Base-by-base conservation (phyloP, 2,329 filamentous ascomycete genomes). In the Aspergillus quadricinctus region DNA sequence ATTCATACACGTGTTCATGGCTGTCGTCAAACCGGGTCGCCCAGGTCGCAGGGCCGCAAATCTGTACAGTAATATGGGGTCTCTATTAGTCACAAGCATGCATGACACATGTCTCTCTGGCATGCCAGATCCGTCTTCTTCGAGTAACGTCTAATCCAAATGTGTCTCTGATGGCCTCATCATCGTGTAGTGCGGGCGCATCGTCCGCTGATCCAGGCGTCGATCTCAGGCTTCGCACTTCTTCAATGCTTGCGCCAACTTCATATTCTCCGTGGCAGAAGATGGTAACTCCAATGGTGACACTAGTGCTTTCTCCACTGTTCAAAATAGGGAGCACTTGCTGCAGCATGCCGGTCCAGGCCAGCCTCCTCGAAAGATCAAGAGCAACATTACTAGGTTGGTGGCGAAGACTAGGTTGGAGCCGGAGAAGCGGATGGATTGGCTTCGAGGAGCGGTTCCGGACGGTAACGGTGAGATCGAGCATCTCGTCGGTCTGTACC, bases 331-430 rank as follows among this genome's bases (percentile, higher is more conserved):
- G 85, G 0, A 96, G 76, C 1, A 83, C 80, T 66, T 87, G 87
- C 74, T 97, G 92, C 56, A 96, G 74, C 29, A 89, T 86, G 1
- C 92, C 92, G 61, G 91, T 93, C 87, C 90, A 94, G 1, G 87
- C 87, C 53, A 96, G 82, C 61, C 91, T 90, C 67, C 90, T 87
- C 45, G 88, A 88, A 55, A 93, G 84, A 69, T 96, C 92, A 17
- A 96, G 82, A 2, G 90, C 88, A 14, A 89, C 80, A 58, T 85
- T 86, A 51, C 83, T 80, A 0, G 88, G 83, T 17, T 92, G 85
- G 66, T 92, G 84, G 48, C 88, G 83, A 17, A 96, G 81, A 51
- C 86, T 83, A 0, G 92, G 92, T 71, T 92, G 84, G 14, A 96
- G 76, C 40, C 92, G 83, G 45, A 96, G 77, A 0, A 95, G 78